Evolutionary conservation across 139 green algal genomes (phyloP).

Genomic region (Closterium sp.): DNA sequence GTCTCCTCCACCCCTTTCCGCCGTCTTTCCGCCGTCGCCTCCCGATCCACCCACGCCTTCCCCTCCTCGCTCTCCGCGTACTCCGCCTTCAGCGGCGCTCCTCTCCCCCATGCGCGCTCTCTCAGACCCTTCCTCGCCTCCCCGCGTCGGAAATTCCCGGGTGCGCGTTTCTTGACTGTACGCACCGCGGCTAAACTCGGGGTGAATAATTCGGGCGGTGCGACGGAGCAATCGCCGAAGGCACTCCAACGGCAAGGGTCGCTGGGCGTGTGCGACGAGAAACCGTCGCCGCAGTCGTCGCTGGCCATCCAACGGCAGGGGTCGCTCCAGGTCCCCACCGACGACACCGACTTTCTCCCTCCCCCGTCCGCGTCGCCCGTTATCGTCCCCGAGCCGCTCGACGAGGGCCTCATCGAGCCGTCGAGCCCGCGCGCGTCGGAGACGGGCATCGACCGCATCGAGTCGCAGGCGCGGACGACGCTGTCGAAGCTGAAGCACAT

Average conservation of each 20-base stretch:
- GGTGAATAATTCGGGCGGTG: not conserved
- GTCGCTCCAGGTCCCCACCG: not conserved
- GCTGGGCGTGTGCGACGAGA: not conserved
- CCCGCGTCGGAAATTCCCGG: not conserved
- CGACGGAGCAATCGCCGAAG: not conserved
- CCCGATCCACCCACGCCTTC: not conserved
- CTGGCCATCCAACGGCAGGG: not conserved
- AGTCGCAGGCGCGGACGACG: slow-evolving; percentile 29
- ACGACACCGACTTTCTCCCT: not conserved
- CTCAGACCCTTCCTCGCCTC: slow-evolving; percentile 2
- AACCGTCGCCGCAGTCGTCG: not conserved
- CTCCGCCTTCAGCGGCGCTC: not conserved
- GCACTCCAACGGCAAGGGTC: not conserved
- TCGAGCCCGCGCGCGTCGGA: not conserved
- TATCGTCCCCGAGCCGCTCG: not conserved
- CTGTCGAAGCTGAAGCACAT: slow-evolving; percentile 46
- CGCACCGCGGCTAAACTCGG: not conserved
- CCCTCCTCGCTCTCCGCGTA: not conserved
- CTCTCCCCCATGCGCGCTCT: not conserved
- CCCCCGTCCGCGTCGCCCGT: not conserved
- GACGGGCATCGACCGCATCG: slow-evolving; percentile 31
- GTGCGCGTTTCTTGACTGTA: not conserved
- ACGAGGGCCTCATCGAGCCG: not conserved
- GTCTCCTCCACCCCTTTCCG: not conserved
- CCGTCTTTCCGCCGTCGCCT: not conserved